Evolutionary conservation across 2,329 filamentous ascomycete species (phyloP), one percentile per base, ranked within the genome.

Genomic region (Arthrobotrys musiformis): DNA sequence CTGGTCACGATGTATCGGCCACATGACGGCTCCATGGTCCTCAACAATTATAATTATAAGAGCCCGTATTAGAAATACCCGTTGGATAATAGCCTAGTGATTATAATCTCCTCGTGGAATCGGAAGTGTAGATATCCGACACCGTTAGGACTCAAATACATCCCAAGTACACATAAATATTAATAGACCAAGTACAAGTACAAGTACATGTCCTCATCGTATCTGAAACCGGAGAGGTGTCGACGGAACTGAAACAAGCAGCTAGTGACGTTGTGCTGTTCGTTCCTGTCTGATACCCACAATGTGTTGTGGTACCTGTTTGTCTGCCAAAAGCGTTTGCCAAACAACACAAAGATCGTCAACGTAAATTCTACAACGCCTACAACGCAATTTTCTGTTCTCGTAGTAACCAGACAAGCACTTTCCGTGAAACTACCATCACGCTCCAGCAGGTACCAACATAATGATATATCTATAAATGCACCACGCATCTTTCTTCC

Each of bases 11-110:
- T 22, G n/a, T 9, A 15, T 4, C 42, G 42, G 9, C 60, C 60
- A 63, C 60, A 48, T 63, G 60, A 63, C 40, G 40, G 17, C 40
- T 48, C 24, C 30, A 24, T 7, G 46, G 33, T 48, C 44, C 37
- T 17, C 37, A 42, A 42, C 40, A 42, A 42, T 17, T n/a, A n/a
- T n/a, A n/a, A n/a, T n/a, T n/a, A n/a, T n/a, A n/a, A n/a, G n/a
- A n/a, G n/a, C n/a, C n/a, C 40, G 40, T 42, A 42, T 42, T 8
- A 8, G 40, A 42, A 7, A 42, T 42, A 42, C 30, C n/a, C 8
- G 8, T 58, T 37, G n/a, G 6, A 35, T 3, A 37, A 22, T 37
- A 37, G 22, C 8, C n/a, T 37, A n/a, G 24, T 35, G 8, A 24
- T 33, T 8, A 37, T 37, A 13, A 2, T 24, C 19, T 24, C 19